Evolutionary conservation across 2,329 filamentous ascomycete genomes (phyloP), one percentile per base, ranked within the genome.

Genomic region (Neonectria coccinea): DNA sequence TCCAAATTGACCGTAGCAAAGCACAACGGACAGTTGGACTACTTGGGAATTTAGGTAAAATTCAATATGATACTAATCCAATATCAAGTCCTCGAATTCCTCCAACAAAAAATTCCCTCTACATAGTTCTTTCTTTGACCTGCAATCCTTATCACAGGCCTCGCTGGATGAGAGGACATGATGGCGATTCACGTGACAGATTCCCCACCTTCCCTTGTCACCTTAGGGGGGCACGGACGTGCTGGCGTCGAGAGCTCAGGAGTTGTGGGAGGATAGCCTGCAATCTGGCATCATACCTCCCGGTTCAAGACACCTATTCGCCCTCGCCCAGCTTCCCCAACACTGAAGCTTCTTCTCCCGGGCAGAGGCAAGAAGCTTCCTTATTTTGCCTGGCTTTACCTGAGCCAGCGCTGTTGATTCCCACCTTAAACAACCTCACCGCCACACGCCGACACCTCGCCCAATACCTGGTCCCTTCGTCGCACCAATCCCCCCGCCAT

Each of bases 201-300:
- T 31, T 59, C 64, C 68, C 70, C 67, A 62, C 67, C 64, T 66
- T 59, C 62, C 54, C 50, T 56, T 65, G 67, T 67, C 71, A 66
- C 72, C 72, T 67, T 70, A 65, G 69, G 53, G 53, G 71, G 66
- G 67, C 72, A 74, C 71, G 71, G 72, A 74, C 72, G 59, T 67
- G 67, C 64, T 65, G 64, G 61, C 52, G 66, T 48, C 61, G 63
- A 73, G 72, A 77, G 75, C 75, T 78, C 70, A 72, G 67, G 70
- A 76, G 69, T 39, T 61, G 67, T 67, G 65, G 67, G 66, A 67
- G 64, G 70, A 54, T 61, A 67, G 77, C 76, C 74, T 82, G 80
- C 79, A 81, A 82, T 82, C 79, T 82, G 80, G 80, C 80, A 81
- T 81, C 79, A 79, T 78, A 79, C 70, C 73, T 76, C 70, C 64